A percentile compares a stretch with the other conserved stretches of the same genome.
phyloP scores from a whole-genome alignment of 148 eudicot genomes.

The Amaranthus cruentus region DNA sequence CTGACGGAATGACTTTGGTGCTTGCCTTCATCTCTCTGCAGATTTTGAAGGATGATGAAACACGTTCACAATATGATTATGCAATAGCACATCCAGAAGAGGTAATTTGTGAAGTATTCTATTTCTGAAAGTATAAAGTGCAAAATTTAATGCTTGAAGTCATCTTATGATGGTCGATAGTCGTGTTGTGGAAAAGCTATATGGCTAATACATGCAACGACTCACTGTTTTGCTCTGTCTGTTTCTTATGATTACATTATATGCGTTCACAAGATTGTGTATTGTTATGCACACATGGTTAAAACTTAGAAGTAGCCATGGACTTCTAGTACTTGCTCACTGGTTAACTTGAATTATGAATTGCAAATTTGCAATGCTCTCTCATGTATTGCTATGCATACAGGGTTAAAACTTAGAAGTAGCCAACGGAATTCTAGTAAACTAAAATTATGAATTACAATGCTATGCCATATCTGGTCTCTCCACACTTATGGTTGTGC shows the following conservation, averaged over 20 bases:
- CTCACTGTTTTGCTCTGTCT: background rate
- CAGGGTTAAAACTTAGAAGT: background rate
- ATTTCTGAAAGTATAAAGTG: background rate
- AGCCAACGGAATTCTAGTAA: no score
- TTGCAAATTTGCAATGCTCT: no score
- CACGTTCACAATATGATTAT: constrained; percentile 85
- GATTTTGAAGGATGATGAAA: constrained; percentile 87
- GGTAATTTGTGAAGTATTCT: constrained; percentile 28
- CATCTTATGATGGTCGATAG: background rate
- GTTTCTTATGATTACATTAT: background rate
- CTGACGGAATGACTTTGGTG: background rate
- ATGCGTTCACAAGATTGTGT: background rate
- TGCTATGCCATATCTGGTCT: no score
- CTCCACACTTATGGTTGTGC: no score
- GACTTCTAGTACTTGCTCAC: no score
- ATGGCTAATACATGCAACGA: background rate
- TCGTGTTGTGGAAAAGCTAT: background rate
- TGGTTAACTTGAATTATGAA: no score
- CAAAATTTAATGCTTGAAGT: background rate
- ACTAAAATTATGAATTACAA: no score
- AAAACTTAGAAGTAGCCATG: no score
- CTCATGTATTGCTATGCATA: background rate
- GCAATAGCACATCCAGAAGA: constrained; percentile 97
- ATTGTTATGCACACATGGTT: background rate
- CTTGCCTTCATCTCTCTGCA: constrained; percentile 26